Evolutionary conservation across 208 protist species (phyloP), one percentile per base, ranked within the genome.

Genomic region (Acanthamoeba castellanii): DNA sequence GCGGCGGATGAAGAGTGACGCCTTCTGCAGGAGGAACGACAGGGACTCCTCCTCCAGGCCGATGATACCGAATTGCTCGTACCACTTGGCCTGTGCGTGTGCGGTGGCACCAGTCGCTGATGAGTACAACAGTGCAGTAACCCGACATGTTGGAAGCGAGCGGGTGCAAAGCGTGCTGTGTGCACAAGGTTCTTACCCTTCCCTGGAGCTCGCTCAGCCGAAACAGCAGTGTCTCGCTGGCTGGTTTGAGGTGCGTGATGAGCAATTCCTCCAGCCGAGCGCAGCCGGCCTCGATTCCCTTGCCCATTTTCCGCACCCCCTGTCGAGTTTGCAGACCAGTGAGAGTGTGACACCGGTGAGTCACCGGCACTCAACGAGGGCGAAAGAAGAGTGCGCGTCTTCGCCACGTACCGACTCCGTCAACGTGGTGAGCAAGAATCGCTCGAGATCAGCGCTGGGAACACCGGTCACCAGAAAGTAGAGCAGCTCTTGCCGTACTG

Each of bases 401-500:
- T 22, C 6, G 30, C 6, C 25, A 18, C 42, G 64, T 76, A 92
- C 87, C 87, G 32, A 50, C 37, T 92, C 87, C 9, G 87, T 92
- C 32, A 92, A 25, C 37, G 55, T 92, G 11, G 32, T 92, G 59
- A 92, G 42, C 47, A 92, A 59, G 64, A 92, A 92, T 50, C 87
- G 87, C 64, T 92, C 87, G 34, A 92, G 61, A 11, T 68, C 55
- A 13, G 87, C n/a, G 61, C 87, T 92, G 55, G 87, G 87, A 32
- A 92, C 87, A 25, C 87, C 87, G 22, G 59, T 57, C 34, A 92
- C 61, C 52, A 92, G 55, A 68, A 92, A 92, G 59, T 57, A 76
- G 27, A 92, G 64, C 55, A 92, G 87, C 61, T 92, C 87, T 57
- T 92, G 55, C 52, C 87, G 87, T 37, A 92, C 55, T 30, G 64